These are phyloP conservation scores for Crithidia thermophila DNA, from an alignment of 208 protist species.

Conservation along the genomic window DNA sequence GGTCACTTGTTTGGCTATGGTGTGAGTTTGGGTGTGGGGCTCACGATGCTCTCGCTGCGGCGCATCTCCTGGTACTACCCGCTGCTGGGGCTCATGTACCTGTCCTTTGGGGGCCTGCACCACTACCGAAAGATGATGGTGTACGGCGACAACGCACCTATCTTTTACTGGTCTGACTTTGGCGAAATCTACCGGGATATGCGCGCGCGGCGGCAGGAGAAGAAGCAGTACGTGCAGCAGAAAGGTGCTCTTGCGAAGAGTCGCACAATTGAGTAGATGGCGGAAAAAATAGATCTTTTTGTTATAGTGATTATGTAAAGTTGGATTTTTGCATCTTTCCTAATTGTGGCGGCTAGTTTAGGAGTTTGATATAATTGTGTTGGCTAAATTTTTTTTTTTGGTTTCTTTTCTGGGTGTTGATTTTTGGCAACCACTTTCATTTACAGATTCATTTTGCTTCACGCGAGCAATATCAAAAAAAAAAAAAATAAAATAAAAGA, in stretches of 20 bases:
- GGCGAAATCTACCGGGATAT: slow-evolving; percentile 43
- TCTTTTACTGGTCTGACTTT: slow-evolving; percentile 83
- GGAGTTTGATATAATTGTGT: not conserved
- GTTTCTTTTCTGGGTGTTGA: too few relatives aligned
- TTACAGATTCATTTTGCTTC: too few relatives aligned
- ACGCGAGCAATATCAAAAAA: too few relatives aligned
- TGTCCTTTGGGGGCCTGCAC: slow-evolving; percentile 83
- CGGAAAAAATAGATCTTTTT: not conserved
- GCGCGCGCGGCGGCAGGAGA: slow-evolving; percentile 10
- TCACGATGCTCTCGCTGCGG: slow-evolving; percentile 71
- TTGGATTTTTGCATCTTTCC: not conserved
- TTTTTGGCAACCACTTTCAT: not conserved
- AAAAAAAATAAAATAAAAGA: too few relatives aligned
- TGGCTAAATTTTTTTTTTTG: not conserved
- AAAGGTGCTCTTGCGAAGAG: slow-evolving; percentile 1
- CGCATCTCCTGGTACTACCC: slow-evolving; percentile 88
- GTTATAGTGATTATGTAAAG: too few relatives aligned
- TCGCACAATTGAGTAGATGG: slow-evolving; percentile 15
- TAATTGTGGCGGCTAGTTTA: not conserved
- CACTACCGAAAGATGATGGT: slow-evolving; percentile 90
- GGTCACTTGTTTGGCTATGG: slow-evolving; percentile 78
- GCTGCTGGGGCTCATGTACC: slow-evolving; percentile 73
- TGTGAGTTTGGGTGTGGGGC: slow-evolving; percentile 64
- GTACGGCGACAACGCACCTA: slow-evolving; percentile 82
- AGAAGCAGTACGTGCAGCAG: slow-evolving; percentile 17